Evolutionary conservation across 1,284 basidiomycete species (phyloP), one percentile per base, ranked within the genome.

Genomic region (Hemileia vastatrix): DNA sequence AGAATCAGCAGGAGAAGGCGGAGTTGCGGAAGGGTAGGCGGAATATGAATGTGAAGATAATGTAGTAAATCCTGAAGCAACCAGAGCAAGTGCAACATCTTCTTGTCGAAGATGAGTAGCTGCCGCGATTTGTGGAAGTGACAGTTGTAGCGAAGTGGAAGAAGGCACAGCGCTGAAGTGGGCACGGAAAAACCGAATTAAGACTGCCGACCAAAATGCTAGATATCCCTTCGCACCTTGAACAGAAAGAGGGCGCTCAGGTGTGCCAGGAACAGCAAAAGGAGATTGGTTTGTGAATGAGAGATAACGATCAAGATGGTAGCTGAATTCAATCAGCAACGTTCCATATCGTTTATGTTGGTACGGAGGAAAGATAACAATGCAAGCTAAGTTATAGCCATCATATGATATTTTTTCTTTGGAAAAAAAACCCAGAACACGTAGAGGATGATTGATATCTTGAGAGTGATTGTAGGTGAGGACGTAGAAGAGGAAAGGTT

Each of bases 381-480:
- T 99, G 76, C 91, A 95, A 1, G 94, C 94, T 13, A 99, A 82
- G 72, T 98, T 99, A 78, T 93, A 96, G 70, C 93, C 90, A 70
- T 98, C 94, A 70, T 91, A 95, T n/a, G n/a, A n/a, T n/a, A n/a
- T n/a, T n/a, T n/a, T 97, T 65, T 86, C 90, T 78, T 97, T 97
- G 31, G 91, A 95, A 77, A 98, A 98, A 79, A 91, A 98, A 0
- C 90, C 94, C n/a, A 96, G 79, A 51, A 90, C 86, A 69, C 90
- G 86, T 83, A n/a, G n/a, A n/a, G 84, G 60, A 84, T 83, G 9
- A 75, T 75, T n/a, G n/a, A n/a, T n/a, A n/a, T n/a, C n/a, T n/a
- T n/a, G n/a, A n/a, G n/a, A n/a, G n/a, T n/a, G n/a, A 0, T 86
- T 86, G 66, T 96, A 90, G 5, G 93, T 96, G 23, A 95, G 77